Percentiles rank a stretch among this genome's conserved stretches.
These are phyloP conservation scores for Porphyra umbilicalis DNA, from an alignment of 31 red algal species.

Conservation along the genomic window DNA sequence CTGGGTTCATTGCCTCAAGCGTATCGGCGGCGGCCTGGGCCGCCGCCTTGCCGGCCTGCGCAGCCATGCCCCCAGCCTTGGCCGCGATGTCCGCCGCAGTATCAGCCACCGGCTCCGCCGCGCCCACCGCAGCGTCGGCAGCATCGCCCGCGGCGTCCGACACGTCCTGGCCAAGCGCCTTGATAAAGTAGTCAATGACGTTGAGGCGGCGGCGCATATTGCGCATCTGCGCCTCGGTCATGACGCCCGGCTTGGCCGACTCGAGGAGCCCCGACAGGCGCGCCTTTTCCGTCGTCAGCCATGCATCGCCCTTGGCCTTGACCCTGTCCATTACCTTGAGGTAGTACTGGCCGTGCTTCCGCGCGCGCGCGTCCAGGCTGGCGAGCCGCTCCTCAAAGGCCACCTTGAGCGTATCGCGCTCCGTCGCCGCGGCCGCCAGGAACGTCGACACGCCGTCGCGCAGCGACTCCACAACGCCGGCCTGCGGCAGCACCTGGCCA, in stretches of 20 bases:
- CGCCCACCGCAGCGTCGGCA: not conserved
- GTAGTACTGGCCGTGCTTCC: not conserved
- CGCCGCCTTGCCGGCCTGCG: not conserved
- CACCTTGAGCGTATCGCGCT: not conserved
- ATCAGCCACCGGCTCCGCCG: not conserved
- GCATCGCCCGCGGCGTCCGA: not conserved
- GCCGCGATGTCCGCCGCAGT: not conserved
- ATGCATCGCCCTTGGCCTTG: not conserved
- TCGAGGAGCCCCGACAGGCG: not conserved
- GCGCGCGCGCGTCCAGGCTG: not conserved
- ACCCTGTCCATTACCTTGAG: not conserved
- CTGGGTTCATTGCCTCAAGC: not conserved
- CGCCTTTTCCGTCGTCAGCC: not conserved
- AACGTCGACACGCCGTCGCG: not conserved
- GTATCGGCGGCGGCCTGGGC: not conserved
- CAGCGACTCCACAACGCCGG: not conserved
- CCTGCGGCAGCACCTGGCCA: not conserved
- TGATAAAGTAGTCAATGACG: not conserved
- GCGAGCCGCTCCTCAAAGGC: not conserved
- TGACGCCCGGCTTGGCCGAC: not conserved
- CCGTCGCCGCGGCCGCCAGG: not conserved
- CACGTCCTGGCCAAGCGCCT: not conserved
- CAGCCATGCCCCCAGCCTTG: not conserved
- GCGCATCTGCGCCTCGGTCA: not conserved
- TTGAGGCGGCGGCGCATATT: not conserved